A percentile compares a stretch with the other conserved stretches of the same genome.
These are phyloP conservation scores for Aphanocladium album DNA, from an alignment of 2,329 filamentous ascomycete genomes.

Conservation along the genomic window DNA sequence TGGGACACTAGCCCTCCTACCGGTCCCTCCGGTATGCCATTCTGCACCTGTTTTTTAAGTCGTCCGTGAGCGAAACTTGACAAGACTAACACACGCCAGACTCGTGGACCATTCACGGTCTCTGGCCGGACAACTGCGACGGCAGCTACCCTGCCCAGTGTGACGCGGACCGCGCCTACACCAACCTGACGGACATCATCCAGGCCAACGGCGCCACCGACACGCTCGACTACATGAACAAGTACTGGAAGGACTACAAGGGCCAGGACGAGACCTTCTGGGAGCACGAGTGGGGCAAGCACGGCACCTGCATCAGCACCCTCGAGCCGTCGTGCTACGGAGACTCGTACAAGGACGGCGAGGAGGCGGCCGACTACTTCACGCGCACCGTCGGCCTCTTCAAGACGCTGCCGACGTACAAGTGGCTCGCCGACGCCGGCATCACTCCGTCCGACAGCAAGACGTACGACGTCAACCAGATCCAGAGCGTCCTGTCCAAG, in stretches of 20 bases:
- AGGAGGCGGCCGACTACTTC: conserved; percentile 68
- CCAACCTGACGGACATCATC: conserved; percentile 61
- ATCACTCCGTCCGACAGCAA: conserved; percentile 48
- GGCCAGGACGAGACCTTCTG: conserved; percentile 62
- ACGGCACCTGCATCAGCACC: conserved; percentile 69
- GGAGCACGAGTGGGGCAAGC: conserved; percentile 72
- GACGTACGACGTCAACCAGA: conserved; percentile 55
- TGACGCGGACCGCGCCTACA: conserved; percentile 56
- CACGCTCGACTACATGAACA: conserved; percentile 61
- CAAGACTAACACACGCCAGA: conserved; percentile 28
- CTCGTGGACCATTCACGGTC: conserved; percentile 70
- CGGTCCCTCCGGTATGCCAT: conserved; percentile 47
- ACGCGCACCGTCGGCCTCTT: conserved; percentile 60
- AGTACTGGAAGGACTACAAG: conserved; percentile 66
- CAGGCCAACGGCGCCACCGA: conserved; percentile 45
- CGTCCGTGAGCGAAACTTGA: too few species aligned
- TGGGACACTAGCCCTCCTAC: conserved; percentile 65
- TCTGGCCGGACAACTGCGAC: conserved; percentile 64
- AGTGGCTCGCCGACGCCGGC: conserved; percentile 55
- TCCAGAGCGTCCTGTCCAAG: conserved; percentile 53
- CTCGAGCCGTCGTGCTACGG: conserved; percentile 62
- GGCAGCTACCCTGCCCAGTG: conserved; percentile 65
- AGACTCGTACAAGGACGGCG: conserved; percentile 47
- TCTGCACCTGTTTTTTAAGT: background rate
- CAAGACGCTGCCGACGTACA: conserved; percentile 60